Evolutionary conservation across 805 yeast species (phyloP).

Genomic region (Schwanniomyces vanrijiae): DNA sequence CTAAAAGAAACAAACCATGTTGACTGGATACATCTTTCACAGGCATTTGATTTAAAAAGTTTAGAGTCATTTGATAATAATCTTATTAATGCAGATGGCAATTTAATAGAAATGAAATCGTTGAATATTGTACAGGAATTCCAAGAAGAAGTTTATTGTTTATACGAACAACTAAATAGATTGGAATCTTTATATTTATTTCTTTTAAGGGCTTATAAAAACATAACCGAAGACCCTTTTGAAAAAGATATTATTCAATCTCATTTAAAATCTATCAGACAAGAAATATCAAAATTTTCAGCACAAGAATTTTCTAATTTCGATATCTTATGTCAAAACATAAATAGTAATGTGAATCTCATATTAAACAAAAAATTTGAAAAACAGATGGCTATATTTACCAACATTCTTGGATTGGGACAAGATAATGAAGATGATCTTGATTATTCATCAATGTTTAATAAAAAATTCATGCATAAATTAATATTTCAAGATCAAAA

Average conservation of each 20-base stretch:
- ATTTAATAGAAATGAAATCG: slow-evolving; percentile 24
- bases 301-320: slow-evolving; percentile 17
- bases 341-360: slow-evolving; percentile 23
- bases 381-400: slow-evolving; percentile 5
- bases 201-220: slow-evolving; percentile 12
- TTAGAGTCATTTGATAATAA: slow-evolving; percentile 25
- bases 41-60: slow-evolving; percentile 46
- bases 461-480: slow-evolving; percentile 21
- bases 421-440: not conserved
- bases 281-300: slow-evolving; percentile 11
- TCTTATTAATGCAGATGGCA: slow-evolving; percentile 19
- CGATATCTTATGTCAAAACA: slow-evolving; percentile 15
- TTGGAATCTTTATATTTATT: slow-evolving; percentile 16
- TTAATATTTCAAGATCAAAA: slow-evolving; percentile 36
- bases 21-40: slow-evolving; percentile 55
- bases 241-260: slow-evolving; percentile 8
- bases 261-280: slow-evolving; percentile 13
- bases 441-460: not conserved
- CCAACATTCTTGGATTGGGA: not conserved
- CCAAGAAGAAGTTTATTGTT: slow-evolving; percentile 19
- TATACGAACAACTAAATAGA: slow-evolving; percentile 18
- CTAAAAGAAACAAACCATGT: slow-evolving; percentile 36
- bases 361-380: slow-evolving; percentile 21
- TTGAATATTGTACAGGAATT: slow-evolving; percentile 20
- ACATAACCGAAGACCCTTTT: slow-evolving; percentile 17